Evolutionary conservation across 805 yeast species (phyloP).

Genomic region (Monosporozyma siamensis): DNA sequence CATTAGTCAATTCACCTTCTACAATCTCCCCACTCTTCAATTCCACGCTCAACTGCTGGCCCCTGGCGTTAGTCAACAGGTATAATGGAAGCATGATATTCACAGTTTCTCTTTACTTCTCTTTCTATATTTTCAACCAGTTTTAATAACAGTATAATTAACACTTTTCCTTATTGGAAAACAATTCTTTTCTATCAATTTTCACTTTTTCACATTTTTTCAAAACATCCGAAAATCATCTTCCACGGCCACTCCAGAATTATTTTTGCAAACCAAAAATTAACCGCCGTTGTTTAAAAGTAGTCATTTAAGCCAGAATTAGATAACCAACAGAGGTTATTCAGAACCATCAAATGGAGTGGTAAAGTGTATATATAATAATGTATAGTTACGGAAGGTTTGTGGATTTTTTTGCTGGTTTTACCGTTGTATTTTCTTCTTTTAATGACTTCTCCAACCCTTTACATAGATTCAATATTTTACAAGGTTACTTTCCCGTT

Average conservation of each 20-base stretch:
- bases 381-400: too few species aligned
- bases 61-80: slow-evolving; percentile 81
- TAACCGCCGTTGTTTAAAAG: background rate
- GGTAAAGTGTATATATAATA: too few species aligned
- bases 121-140: background rate
- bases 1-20: slow-evolving; percentile 72
- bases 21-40: slow-evolving; percentile 85
- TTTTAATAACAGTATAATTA: too few species aligned
- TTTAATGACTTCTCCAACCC: too few species aligned
- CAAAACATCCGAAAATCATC: background rate
- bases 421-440: too few species aligned
- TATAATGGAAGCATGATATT: slow-evolving; percentile 68
- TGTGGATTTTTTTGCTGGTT: too few species aligned
- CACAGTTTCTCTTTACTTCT: background rate
- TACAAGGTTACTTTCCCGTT: too few species aligned
- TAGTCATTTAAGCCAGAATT: too few species aligned
- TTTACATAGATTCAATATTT: too few species aligned
- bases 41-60: slow-evolving; percentile 79
- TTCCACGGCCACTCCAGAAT: background rate
- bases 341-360: too few species aligned
- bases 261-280: too few species aligned
- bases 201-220: background rate
- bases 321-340: too few species aligned
- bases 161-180: background rate
- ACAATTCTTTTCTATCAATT: background rate